Conservation (phyloP, 352 stramenopile species). For the Phytophthora hibernalis region DNA sequence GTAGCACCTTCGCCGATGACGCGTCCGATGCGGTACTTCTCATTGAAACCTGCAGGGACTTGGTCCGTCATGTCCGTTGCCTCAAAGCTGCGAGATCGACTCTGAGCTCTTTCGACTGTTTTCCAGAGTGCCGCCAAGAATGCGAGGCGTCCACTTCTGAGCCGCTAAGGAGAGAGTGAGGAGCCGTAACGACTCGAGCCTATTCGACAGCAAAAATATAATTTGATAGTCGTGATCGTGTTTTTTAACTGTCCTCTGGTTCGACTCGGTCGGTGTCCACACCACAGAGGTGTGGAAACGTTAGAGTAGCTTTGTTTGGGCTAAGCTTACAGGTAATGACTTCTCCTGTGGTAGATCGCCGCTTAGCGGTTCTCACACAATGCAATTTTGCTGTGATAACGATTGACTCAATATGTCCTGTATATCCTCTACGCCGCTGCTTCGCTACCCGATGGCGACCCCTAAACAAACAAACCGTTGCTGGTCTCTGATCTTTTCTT, state of each 20-base stretch:
- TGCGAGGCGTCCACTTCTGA: constrained; percentile 17
- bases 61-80: constrained; percentile 54
- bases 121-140: constrained; percentile 29
- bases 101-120: constrained; percentile 10
- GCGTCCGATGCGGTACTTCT: constrained; percentile 85
- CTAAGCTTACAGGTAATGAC: too few relatives aligned
- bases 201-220: constrained; percentile 21
- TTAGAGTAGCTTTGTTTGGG: too few relatives aligned
- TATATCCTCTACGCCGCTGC: constrained; percentile 15
- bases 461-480: constrained; percentile 34
- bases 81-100: constrained; percentile 8
- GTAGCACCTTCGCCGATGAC: constrained; percentile 71
- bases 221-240: not conserved
- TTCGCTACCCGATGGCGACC: constrained; percentile 11
- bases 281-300: too few relatives aligned
- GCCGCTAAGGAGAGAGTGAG: constrained; percentile 5
- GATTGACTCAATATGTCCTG: constrained; percentile 15
- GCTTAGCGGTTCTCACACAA: too few relatives aligned
- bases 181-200: constrained; percentile 18
- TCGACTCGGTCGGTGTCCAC: too few relatives aligned
- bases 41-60: constrained; percentile 60
- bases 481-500: constrained; percentile 1
- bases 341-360: too few relatives aligned
- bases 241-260: too few relatives aligned
- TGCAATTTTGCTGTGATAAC: constrained; percentile 25